Evolutionary conservation across 352 stramenopile genomes (phyloP).

Genomic region (Aphanomyces astaci): DNA sequence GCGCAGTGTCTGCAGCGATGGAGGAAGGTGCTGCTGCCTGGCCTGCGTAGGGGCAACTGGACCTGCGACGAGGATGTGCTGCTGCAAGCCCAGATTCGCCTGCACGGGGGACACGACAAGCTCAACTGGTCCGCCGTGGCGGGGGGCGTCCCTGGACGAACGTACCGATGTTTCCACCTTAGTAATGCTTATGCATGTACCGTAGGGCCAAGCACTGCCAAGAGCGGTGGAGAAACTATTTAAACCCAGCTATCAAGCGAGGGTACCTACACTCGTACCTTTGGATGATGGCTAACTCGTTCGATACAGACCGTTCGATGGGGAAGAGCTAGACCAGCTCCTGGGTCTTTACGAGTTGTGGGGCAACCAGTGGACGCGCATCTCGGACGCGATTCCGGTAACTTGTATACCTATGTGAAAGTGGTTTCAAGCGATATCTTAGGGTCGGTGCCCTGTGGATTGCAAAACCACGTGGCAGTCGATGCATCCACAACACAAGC

Average conservation of each 20-base stretch:
- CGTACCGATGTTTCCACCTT: no score
- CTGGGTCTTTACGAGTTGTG: slow-evolving; percentile 83
- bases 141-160: slow-evolving; percentile 48
- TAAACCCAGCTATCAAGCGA: slow-evolving; percentile 90
- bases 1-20: slow-evolving; percentile 72
- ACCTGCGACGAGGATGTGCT: slow-evolving; percentile 87
- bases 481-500: slow-evolving; percentile 10
- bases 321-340: slow-evolving; percentile 90
- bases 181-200: no score
- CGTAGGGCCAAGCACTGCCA: slow-evolving; percentile 90
- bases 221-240: slow-evolving; percentile 94
- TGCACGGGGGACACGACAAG: slow-evolving; percentile 34
- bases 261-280: slow-evolving; percentile 30
- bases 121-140: slow-evolving; percentile 58
- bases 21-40: slow-evolving; percentile 86
- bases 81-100: slow-evolving; percentile 67
- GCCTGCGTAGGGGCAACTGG: slow-evolving; percentile 88
- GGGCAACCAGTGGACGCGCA: slow-evolving; percentile 94
- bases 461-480: slow-evolving; percentile 19
- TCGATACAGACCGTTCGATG: slow-evolving; percentile 61
- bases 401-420: neutral
- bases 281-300: neutral
- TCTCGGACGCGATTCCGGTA: slow-evolving; percentile 33
- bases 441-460: slow-evolving; percentile 18
- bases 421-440: neutral